These are phyloP conservation scores for Terfezia boudieri DNA, from an alignment of 495 filamentous ascomycete species.

Conservation along the genomic window DNA sequence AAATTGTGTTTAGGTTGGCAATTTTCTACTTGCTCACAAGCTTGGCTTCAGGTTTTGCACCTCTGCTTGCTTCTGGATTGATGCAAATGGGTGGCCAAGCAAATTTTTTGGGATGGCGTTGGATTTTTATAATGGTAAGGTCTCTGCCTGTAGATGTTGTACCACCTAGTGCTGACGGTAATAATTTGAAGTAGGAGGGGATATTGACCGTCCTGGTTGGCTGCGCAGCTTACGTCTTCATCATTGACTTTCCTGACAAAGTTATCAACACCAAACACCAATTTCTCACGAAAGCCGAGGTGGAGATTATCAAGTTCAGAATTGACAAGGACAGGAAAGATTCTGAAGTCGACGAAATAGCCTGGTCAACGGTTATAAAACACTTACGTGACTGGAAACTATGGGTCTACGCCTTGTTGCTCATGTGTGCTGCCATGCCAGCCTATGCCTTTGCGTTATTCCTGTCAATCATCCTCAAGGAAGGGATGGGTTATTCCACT, in stretches of 20 bases:
- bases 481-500: constrained; percentile 26
- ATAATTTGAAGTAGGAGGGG: constrained; percentile 19
- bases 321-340: constrained; percentile 34
- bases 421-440: constrained; percentile 24
- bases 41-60: constrained; percentile 45
- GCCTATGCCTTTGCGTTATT: constrained; percentile 31
- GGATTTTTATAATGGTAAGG: constrained; percentile 46
- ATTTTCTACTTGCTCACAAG: constrained; percentile 49
- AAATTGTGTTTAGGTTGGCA: constrained; percentile 21
- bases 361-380: constrained; percentile 15
- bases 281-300: constrained; percentile 28
- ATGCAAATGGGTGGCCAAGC: constrained; percentile 46
- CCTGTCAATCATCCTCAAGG: constrained; percentile 28
- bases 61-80: constrained; percentile 44
- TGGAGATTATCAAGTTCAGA: constrained; percentile 29
- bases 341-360: constrained; percentile 21
- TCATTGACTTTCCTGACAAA: constrained; percentile 37
- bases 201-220: constrained; percentile 22
- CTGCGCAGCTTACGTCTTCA: constrained; percentile 23
- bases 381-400: constrained; percentile 23
- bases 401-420: constrained; percentile 25
- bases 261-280: constrained; percentile 20
- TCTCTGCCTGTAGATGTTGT: background rate
- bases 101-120: constrained; percentile 44
- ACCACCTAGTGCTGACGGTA: background rate